These are phyloP conservation scores for Paraphoma chrysanthemicola DNA, from an alignment of 2,329 filamentous ascomycete species.

Conservation along the genomic window DNA sequence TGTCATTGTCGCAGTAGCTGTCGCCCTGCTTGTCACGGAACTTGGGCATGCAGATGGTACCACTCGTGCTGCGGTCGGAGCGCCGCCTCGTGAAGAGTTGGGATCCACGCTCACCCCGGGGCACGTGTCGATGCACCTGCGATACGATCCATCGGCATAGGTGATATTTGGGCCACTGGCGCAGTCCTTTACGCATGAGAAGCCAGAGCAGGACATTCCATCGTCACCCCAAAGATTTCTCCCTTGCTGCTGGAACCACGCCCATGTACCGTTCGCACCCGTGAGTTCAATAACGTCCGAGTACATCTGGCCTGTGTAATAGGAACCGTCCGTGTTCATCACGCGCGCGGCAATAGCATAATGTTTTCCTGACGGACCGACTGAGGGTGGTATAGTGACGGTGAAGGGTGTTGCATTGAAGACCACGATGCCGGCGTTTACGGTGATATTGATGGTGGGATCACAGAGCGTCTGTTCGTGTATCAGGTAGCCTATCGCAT, in stretches of 20 bases:
- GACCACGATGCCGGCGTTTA: conserved; percentile 2
- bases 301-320: conserved; percentile 12
- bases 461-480: conserved; percentile 17
- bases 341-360: conserved; percentile 16
- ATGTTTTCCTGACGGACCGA: conserved; percentile 18
- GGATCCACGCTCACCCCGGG: conserved; percentile 13
- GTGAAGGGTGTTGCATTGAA: conserved; percentile 16
- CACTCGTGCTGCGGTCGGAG: conserved; percentile 14
- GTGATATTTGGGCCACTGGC: background rate
- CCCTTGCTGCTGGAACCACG: conserved; percentile 5
- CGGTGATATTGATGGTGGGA: conserved; percentile 7
- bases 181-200: conserved; percentile 16
- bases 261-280: conserved; percentile 16
- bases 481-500: conserved; percentile 12
- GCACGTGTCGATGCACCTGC: conserved; percentile 16
- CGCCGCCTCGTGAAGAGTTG: conserved; percentile 13
- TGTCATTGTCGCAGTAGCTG: background rate
- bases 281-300: conserved; percentile 18
- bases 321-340: conserved; percentile 19
- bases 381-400: conserved; percentile 15
- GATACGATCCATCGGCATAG: conserved; percentile 2
- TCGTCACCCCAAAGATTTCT: conserved; percentile 19
- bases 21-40: background rate
- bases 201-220: conserved; percentile 10
- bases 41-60: conserved; percentile 8